phyloP scores from a whole-genome alignment of 805 yeast genomes.

The Cyberlindnera petersonii region DNA sequence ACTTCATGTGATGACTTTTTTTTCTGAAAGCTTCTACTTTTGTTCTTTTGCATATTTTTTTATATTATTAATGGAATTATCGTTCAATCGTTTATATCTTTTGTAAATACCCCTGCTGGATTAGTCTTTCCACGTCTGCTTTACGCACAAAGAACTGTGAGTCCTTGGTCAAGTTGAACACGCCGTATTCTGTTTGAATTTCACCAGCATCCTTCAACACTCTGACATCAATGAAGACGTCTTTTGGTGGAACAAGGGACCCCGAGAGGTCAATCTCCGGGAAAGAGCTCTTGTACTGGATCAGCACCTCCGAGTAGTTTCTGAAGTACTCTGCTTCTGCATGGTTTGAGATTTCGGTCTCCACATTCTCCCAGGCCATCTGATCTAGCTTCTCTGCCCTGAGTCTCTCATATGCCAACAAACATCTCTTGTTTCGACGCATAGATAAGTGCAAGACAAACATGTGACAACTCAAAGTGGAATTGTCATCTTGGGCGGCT shows the following conservation, averaged over 20 bases:
- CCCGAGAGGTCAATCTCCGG: slow-evolving; percentile 86
- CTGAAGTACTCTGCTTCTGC: slow-evolving; percentile 76
- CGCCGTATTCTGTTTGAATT: slow-evolving; percentile 95
- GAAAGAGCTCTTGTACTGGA: slow-evolving; percentile 73
- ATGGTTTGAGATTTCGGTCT: slow-evolving; percentile 57
- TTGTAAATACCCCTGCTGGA: slow-evolving; percentile 90
- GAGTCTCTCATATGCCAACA: slow-evolving; percentile 75
- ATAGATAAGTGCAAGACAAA: slow-evolving; percentile 34
- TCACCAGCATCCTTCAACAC: slow-evolving; percentile 95
- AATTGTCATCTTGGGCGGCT: slow-evolving; percentile 5
- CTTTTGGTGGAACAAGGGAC: slow-evolving; percentile 84
- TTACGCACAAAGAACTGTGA: slow-evolving; percentile 93
- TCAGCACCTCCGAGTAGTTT: slow-evolving; percentile 64
- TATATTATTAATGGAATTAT: neutral
- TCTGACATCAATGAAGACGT: slow-evolving; percentile 89
- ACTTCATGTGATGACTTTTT: slow-evolving; percentile 35
- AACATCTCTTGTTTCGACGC: slow-evolving; percentile 85
- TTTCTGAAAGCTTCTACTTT: neutral
- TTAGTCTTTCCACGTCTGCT: slow-evolving; percentile 88
- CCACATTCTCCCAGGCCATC: slow-evolving; percentile 68
- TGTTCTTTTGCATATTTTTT: neutral
- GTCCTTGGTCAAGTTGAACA: slow-evolving; percentile 86
- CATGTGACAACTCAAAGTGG: slow-evolving; percentile 12
- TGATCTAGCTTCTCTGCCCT: slow-evolving; percentile 66
- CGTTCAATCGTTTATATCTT: slow-evolving; percentile 41